Evolutionary conservation across 495 filamentous ascomycete species (phyloP).

Genomic region (Penicillium waksmanii): DNA sequence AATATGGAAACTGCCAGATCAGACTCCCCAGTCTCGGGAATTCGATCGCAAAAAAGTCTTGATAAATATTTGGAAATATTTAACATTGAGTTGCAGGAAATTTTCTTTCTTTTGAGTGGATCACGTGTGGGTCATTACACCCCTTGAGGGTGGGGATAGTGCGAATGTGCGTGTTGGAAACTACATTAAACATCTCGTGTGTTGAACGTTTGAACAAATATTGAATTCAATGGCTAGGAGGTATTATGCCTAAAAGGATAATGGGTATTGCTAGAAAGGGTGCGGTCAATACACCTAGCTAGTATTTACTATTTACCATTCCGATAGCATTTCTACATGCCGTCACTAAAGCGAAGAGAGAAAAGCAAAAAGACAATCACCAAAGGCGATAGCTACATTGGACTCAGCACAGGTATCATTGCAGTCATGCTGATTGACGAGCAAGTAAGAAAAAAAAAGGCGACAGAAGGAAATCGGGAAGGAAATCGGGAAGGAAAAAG

Average conservation of each 20-base stretch:
- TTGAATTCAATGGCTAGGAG: no score
- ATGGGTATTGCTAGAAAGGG: no score
- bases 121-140: neutral
- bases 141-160: neutral
- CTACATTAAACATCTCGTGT: neutral
- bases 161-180: neutral
- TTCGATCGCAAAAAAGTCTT: neutral
- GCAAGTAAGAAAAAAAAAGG: constrained; percentile 24
- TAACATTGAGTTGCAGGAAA: neutral
- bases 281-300: no score
- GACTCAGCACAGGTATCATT: constrained; percentile 46
- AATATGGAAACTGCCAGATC: no score
- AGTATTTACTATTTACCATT: constrained; percentile 7
- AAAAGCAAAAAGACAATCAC: constrained; percentile 8
- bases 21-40: neutral
- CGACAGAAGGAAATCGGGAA: constrained; percentile 20
- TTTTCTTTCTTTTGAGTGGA: neutral
- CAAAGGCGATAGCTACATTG: constrained; percentile 23
- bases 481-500: constrained; percentile 14
- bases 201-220: no score
- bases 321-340: neutral
- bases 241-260: no score
- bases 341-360: neutral
- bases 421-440: constrained; percentile 40
- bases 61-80: neutral